Evolutionary conservation across 352 stramenopile genomes (phyloP).

Genomic region (Globisporangium recalcitrans): DNA sequence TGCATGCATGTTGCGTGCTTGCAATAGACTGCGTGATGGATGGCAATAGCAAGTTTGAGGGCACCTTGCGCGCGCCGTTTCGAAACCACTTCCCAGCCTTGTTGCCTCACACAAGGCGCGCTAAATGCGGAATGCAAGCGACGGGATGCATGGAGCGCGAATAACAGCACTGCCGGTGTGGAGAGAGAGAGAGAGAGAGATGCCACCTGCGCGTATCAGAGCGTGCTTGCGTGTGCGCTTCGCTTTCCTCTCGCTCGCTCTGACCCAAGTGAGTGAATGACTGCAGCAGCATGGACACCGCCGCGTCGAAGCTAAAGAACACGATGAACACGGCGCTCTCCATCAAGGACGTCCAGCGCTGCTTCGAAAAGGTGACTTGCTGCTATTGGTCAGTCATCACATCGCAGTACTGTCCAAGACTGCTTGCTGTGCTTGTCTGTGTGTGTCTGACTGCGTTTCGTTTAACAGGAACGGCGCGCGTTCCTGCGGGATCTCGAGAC

Average conservation of each 20-base stretch:
- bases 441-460: not conserved
- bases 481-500: constrained; percentile 70
- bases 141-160: not conserved
- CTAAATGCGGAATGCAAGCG: constrained; percentile 1
- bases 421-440: not conserved
- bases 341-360: constrained; percentile 69
- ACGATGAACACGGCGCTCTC: constrained; percentile 34
- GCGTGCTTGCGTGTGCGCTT: not conserved
- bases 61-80: constrained; percentile 23
- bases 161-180: not conserved
- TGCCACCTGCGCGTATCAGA: not conserved
- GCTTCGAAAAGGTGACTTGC: constrained; percentile 60
- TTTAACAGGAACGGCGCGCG: constrained; percentile 45
- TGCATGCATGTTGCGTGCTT: not conserved
- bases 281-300: constrained; percentile 6
- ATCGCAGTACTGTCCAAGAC: not conserved
- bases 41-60: too few relatives aligned
- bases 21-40: not conserved
- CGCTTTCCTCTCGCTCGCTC: too few relatives aligned
- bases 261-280: not conserved
- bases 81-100: constrained; percentile 11
- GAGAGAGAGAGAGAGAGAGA: too few relatives aligned
- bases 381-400: not conserved
- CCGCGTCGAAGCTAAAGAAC: constrained; percentile 9
- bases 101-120: not conserved